phyloP scores from a whole-genome alignment of 2,329 filamentous ascomycete genomes.

The Xylaria sp. region DNA sequence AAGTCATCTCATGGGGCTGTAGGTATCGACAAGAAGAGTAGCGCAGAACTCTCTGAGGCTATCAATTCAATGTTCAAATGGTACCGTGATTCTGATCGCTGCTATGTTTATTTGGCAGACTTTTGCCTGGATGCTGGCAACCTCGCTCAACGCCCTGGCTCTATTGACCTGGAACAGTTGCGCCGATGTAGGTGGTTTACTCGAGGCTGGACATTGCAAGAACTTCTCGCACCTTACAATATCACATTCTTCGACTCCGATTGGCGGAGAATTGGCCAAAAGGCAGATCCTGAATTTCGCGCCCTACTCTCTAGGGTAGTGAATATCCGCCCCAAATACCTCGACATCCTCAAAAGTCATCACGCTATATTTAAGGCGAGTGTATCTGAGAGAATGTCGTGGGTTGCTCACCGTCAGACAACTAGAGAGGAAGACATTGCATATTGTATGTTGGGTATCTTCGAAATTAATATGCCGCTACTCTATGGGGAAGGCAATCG shows the following conservation, averaged over 20 bases:
- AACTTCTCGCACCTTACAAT: slow-evolving; percentile 17
- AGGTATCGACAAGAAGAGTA: slow-evolving; percentile 27
- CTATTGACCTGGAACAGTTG: background rate
- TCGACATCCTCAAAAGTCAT: background rate
- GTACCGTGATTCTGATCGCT: slow-evolving; percentile 22
- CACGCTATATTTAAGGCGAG: background rate
- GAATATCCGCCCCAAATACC: background rate
- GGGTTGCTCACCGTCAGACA: background rate
- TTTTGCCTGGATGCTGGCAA: too few species aligned
- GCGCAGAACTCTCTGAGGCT: slow-evolving; percentile 25
- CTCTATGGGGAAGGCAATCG: background rate
- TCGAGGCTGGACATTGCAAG: slow-evolving; percentile 26
- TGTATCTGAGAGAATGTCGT: background rate
- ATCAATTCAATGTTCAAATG: slow-evolving; percentile 7
- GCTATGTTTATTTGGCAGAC: slow-evolving; percentile 28
- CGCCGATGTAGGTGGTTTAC: background rate
- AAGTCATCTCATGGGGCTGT: background rate
- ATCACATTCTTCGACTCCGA: slow-evolving; percentile 11
- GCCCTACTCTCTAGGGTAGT: slow-evolving; percentile 5
- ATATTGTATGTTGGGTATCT: background rate
- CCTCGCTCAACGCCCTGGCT: background rate
- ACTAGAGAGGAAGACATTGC: background rate
- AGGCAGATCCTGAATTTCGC: background rate
- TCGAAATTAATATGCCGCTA: background rate
- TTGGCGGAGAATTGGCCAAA: slow-evolving; percentile 12